phyloP scores from a whole-genome alignment of 805 yeast genomes.

The Saccharomycopsis amapae region DNA sequence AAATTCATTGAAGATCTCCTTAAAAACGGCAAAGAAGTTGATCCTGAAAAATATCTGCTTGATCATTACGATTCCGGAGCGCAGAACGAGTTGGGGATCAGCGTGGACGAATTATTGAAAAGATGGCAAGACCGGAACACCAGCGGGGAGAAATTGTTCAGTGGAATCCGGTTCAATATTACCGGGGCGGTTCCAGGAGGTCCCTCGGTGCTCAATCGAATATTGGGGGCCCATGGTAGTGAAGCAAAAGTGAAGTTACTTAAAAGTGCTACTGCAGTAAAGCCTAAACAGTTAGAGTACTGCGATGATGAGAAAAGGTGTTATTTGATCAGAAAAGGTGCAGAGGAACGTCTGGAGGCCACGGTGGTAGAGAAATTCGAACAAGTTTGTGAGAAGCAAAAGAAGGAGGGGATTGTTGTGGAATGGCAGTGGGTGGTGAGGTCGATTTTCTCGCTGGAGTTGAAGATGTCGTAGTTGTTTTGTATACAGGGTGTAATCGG shows the following conservation, averaged over 20 bases:
- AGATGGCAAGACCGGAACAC: constrained; percentile 16
- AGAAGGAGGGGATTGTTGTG: constrained; percentile 31
- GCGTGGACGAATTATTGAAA: not conserved
- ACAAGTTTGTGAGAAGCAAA: constrained; percentile 23
- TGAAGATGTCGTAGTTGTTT: not conserved
- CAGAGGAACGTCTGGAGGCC: constrained; percentile 25
- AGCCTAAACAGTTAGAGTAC: constrained; percentile 22
- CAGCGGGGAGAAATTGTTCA: constrained; percentile 34
- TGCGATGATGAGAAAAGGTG: constrained; percentile 18
- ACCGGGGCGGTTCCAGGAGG: constrained; percentile 59
- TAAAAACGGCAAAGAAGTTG: constrained; percentile 15
- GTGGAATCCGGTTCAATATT: constrained; percentile 43
- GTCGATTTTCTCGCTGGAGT: constrained; percentile 42
- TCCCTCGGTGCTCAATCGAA: constrained; percentile 43
- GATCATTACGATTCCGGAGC: constrained; percentile 1
- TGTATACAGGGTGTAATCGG: too few relatives aligned
- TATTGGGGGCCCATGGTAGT: constrained; percentile 56
- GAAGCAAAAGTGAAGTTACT: constrained; percentile 28
- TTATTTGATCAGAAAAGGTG: constrained; percentile 31
- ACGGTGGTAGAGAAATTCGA: constrained; percentile 28
- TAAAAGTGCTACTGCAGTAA: constrained; percentile 27
- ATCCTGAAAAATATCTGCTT: constrained; percentile 6
- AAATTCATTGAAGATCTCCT: constrained; percentile 43
- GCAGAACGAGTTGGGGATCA: not conserved
- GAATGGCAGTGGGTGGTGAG: constrained; percentile 64